Conservation (phyloP, 2,329 filamentous ascomycete genomes). For the Sordariomycetes sp. region DNA sequence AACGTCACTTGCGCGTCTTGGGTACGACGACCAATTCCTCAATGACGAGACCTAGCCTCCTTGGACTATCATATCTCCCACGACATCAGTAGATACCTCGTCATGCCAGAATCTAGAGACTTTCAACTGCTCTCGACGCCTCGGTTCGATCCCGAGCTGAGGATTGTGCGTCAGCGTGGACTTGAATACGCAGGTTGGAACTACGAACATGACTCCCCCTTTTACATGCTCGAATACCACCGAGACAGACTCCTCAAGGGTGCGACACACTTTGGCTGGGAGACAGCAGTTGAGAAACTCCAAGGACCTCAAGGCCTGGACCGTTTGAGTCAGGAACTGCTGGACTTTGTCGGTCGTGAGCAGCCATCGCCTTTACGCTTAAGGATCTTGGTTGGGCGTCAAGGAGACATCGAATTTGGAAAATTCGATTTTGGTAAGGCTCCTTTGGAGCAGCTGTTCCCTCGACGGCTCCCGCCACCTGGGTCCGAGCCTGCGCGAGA, state of each 20-base stretch:
- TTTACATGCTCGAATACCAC: slow-evolving; percentile 76
- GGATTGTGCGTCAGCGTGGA: slow-evolving; percentile 26
- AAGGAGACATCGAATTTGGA: slow-evolving; percentile 37
- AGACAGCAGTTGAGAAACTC: slow-evolving; percentile 31
- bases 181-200: slow-evolving; percentile 41
- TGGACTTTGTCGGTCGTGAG: slow-evolving; percentile 24
- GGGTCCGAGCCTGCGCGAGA: slow-evolving; percentile 9
- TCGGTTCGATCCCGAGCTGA: slow-evolving; percentile 57
- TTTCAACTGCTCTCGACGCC: slow-evolving; percentile 64
- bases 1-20: too few species aligned
- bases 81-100: too few species aligned
- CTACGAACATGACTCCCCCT: slow-evolving; percentile 43
- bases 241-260: slow-evolving; percentile 66
- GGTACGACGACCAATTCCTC: too few species aligned
- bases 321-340: slow-evolving; percentile 20
- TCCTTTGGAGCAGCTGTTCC: slow-evolving; percentile 46
- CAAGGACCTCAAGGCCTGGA: slow-evolving; percentile 35
- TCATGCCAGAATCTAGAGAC: slow-evolving; percentile 21
- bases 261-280: slow-evolving; percentile 48
- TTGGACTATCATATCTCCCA: too few species aligned
- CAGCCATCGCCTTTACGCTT: slow-evolving; percentile 35
- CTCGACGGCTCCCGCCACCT: slow-evolving; percentile 41
- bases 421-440: slow-evolving; percentile 24
- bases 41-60: too few species aligned
- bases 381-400: slow-evolving; percentile 41